Base-by-base conservation (phyloP, 2,329 filamentous ascomycete genomes). In the Colletotrichum sp. region DNA sequence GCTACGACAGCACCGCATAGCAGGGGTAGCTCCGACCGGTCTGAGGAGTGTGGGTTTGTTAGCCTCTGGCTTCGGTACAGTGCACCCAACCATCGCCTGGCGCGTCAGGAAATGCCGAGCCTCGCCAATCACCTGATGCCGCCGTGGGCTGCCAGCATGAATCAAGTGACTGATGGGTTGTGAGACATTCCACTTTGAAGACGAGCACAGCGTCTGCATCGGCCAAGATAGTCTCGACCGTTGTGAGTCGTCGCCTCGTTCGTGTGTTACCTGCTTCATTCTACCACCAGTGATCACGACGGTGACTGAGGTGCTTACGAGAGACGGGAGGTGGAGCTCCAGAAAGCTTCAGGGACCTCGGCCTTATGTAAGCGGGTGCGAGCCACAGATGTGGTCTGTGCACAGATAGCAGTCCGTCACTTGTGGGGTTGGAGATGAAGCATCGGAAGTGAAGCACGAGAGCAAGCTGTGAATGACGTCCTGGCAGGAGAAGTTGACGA, bases 91-190 rank as follows among this genome's bases (percentile, higher is more conserved):
- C 62, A 44, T 39, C 63, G 55, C 30, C 34, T 69, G n/a, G 67
- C 67, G 70, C 59, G 49, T 75, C 65, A 32, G 15, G 49, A 66
- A 76, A 67, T 76, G 72, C 71, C 75, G 75, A 75, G 71, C 75
- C 71, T 78, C 68, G 36, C 68, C 62, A 74, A 72, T 78, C 76
- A 78, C 75, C 76, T 78, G 76, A 77, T 78, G 64, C 32, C 44
- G 26, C 44, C 63, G 36, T 74, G 63, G 75, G 75, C 60, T 76
- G 66, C 66, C 62, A 59, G 59, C 62, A 66, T 75, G 71, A 77
- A 77, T 78, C 76, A 78, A 75, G 77, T 78, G 76, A 78, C 76
- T 69, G 57, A 75, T 62, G 76, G 64, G 26, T n/a, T 69, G 71
- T 78, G 76, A 78, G 75, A 78, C 76, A 78, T 70, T 68, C 65